Evolutionary conservation across 805 yeast species (phyloP).

Genomic region (Grigorovia humatica): DNA sequence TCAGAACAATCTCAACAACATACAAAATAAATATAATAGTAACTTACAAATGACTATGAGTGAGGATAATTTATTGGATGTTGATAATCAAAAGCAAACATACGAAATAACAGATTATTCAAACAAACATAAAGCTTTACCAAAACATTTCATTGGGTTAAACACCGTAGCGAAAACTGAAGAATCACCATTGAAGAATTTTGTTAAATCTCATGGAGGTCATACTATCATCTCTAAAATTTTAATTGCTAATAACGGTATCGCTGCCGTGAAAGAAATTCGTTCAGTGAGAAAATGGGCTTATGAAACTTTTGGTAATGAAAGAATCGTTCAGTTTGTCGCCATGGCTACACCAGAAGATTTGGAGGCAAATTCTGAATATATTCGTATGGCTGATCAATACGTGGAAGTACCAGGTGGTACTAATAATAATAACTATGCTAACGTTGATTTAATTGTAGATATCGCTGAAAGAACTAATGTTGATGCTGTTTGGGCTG

Average conservation of each 20-base stretch:
- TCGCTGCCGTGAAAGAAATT: slow-evolving; percentile 97
- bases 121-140: slow-evolving; percentile 34
- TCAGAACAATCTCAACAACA: not conserved
- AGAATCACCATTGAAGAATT: slow-evolving; percentile 68
- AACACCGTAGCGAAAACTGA: slow-evolving; percentile 71
- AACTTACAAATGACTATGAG: slow-evolving; percentile 22
- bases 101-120: slow-evolving; percentile 28
- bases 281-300: slow-evolving; percentile 98
- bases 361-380: slow-evolving; percentile 91
- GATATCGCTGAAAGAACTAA: slow-evolving; percentile 94
- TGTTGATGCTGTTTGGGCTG: slow-evolving; percentile 99
- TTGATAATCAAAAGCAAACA: slow-evolving; percentile 22
- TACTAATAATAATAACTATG: slow-evolving; percentile 95
- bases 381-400: slow-evolving; percentile 98
- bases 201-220: slow-evolving; percentile 78
- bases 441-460: slow-evolving; percentile 93
- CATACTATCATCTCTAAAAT: slow-evolving; percentile 88
- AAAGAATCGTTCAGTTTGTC: slow-evolving; percentile 83
- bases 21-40: not conserved
- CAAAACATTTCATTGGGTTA: slow-evolving; percentile 72
- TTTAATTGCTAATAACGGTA: slow-evolving; percentile 96
- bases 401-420: slow-evolving; percentile 98
- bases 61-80: slow-evolving; percentile 33
- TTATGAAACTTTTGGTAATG: slow-evolving; percentile 96
- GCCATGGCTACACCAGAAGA: slow-evolving; percentile 99